Percentiles rank a stretch among this genome's conserved stretches.
Conservation (phyloP, 2,329 filamentous ascomycete species). For the Fusarium luffae region DNA sequence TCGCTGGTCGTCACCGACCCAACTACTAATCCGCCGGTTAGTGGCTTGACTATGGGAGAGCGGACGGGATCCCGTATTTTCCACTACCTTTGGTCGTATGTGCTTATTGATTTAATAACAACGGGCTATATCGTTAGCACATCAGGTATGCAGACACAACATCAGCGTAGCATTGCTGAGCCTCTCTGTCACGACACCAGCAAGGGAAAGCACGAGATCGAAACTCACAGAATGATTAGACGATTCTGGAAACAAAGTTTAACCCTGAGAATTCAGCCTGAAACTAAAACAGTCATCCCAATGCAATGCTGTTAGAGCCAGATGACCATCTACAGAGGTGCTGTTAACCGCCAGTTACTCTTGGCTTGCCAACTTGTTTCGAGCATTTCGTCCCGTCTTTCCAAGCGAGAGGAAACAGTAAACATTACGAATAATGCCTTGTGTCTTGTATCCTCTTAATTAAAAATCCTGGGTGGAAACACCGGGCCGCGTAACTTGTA, state of each 20-base stretch:
- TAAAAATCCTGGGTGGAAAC: neutral
- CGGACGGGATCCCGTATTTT: conserved; percentile 34
- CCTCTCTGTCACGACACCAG: neutral
- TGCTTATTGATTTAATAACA: fast-evolving
- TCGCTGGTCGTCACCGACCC: conserved; percentile 34
- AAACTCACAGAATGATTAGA: neutral
- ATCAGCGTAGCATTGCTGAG: neutral
- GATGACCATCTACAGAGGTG: neutral
- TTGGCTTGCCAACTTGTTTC: neutral
- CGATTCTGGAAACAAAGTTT: neutral
- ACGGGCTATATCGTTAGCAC: fast-evolving
- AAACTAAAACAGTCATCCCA: neutral
- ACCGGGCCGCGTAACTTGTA: conserved; percentile 11
- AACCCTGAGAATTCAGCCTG: neutral
- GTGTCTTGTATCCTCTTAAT: neutral
- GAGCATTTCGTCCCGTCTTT: neutral
- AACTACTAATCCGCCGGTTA: conserved; percentile 33
- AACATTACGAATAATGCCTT: neutral
- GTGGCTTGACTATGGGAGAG: conserved; percentile 31
- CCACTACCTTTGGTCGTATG: conserved; percentile 31
- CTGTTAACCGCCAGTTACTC: neutral
- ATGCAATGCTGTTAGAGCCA: neutral
- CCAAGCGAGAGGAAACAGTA: neutral
- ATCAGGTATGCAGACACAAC: fast-evolving
- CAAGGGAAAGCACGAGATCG: neutral